A percentile compares a stretch with the other conserved stretches of the same genome.
phyloP scores from a whole-genome alignment of 441 rosid species.

The Arabidopsis lyrata region DNA sequence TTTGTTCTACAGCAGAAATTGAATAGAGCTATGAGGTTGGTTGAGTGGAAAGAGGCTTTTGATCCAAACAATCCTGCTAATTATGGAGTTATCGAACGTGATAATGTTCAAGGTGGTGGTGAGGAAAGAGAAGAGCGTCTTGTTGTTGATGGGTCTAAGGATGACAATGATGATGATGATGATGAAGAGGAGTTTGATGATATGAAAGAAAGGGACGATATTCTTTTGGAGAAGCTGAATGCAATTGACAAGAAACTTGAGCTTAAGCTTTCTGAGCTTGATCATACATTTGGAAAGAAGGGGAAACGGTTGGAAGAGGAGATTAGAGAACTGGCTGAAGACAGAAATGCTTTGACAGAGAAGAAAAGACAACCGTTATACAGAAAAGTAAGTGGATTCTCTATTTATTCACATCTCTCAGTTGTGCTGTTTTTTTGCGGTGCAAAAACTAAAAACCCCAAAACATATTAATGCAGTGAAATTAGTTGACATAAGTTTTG shows the following conservation, averaged over 20 bases:
- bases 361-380: slow-evolving; percentile 83
- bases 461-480: not conserved
- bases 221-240: slow-evolving; percentile 73
- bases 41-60: slow-evolving; percentile 86
- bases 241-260: slow-evolving; percentile 85
- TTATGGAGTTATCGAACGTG: slow-evolving; percentile 67
- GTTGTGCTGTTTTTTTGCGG: not conserved
- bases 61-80: slow-evolving; percentile 87
- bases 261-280: slow-evolving; percentile 82
- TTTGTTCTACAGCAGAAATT: slow-evolving; percentile 86
- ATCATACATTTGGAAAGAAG: slow-evolving; percentile 92
- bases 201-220: slow-evolving; percentile 88
- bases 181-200: slow-evolving; percentile 94
- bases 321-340: slow-evolving; percentile 90
- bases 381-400: slow-evolving; percentile 63
- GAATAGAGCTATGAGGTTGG: slow-evolving; percentile 83
- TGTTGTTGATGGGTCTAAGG: slow-evolving; percentile 39
- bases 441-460: not conserved
- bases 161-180: slow-evolving; percentile 45
- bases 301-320: slow-evolving; percentile 92
- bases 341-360: slow-evolving; percentile 90
- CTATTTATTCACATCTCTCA: not conserved
- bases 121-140: slow-evolving; percentile 50
- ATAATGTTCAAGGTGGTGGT: slow-evolving; percentile 52
- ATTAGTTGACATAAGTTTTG: slow-evolving; percentile 9